phyloP scores from a whole-genome alignment of 306 rosid species.

The Albizia julibrissin region DNA sequence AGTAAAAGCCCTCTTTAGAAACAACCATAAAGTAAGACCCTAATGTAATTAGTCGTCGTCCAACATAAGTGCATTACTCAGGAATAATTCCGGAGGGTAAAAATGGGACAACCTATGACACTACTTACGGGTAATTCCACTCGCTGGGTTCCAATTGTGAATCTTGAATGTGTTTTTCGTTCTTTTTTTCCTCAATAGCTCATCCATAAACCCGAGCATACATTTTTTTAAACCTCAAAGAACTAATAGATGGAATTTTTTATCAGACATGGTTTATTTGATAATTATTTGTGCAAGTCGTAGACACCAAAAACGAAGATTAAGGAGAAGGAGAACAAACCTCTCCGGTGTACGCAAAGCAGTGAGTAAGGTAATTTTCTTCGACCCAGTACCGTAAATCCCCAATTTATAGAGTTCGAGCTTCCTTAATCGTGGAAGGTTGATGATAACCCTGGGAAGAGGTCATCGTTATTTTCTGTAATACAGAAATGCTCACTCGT shows the following conservation, averaged over 20 bases:
- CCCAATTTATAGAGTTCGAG: slow-evolving; percentile 89
- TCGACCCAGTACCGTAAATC: slow-evolving; percentile 95
- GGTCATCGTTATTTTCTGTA: slow-evolving; percentile 7
- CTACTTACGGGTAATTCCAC: not conserved
- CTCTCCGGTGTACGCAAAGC: slow-evolving; percentile 89
- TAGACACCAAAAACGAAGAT: not conserved
- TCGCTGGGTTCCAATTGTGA: not conserved
- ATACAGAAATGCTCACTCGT: not conserved
- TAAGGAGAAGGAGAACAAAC: slow-evolving; percentile 28
- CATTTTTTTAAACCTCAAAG: not conserved
- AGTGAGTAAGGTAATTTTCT: slow-evolving; percentile 65
- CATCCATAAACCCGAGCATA: not conserved
- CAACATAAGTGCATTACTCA: not conserved
- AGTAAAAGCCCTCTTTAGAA: not conserved
- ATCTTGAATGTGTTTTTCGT: not conserved
- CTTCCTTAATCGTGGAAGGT: slow-evolving; percentile 50
- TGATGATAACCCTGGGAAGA: slow-evolving; percentile 36
- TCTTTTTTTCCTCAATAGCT: not conserved
- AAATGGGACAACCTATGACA: not conserved
- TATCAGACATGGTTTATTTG: not conserved
- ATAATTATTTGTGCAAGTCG: not conserved
- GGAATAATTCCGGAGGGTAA: not conserved
- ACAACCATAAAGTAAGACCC: not conserved
- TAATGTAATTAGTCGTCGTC: not conserved
- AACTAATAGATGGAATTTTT: not conserved